phyloP scores from a whole-genome alignment of 2,329 filamentous ascomycete species.

The Alternaria hordeiaustralica region DNA sequence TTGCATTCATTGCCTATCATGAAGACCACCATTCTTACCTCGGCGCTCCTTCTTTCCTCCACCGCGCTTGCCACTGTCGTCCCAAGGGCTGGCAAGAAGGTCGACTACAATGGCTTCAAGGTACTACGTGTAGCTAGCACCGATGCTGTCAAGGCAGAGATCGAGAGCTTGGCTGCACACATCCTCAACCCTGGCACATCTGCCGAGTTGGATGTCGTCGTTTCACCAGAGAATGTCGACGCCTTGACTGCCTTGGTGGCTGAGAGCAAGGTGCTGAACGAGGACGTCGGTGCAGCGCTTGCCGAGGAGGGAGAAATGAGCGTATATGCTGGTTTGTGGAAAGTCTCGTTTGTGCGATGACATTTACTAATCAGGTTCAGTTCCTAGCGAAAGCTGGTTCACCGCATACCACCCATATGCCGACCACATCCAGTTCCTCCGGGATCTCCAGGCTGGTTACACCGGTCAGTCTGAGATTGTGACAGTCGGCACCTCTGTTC shows the following conservation, averaged over 20 bases:
- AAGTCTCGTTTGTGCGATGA: background rate
- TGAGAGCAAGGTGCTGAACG: slow-evolving; percentile 38
- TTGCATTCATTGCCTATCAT: slow-evolving; percentile 23
- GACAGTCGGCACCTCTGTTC: slow-evolving; percentile 40
- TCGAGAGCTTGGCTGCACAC: slow-evolving; percentile 42
- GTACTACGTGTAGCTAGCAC: slow-evolving; percentile 37
- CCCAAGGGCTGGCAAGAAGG: slow-evolving; percentile 35
- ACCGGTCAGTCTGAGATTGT: slow-evolving; percentile 43
- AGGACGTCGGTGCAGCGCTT: slow-evolving; percentile 45
- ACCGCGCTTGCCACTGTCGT: slow-evolving; percentile 33
- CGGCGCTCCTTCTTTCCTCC: slow-evolving; percentile 31
- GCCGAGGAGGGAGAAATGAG: slow-evolving; percentile 39
- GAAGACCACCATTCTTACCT: slow-evolving; percentile 38
- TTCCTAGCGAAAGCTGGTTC: slow-evolving; percentile 46
- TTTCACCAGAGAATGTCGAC: slow-evolving; percentile 42
- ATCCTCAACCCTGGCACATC: slow-evolving; percentile 42
- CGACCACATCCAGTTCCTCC: slow-evolving; percentile 43
- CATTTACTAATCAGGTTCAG: slow-evolving; percentile 16
- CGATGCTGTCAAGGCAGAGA: slow-evolving; percentile 32
- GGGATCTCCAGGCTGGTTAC: slow-evolving; percentile 42
- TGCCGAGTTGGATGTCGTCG: slow-evolving; percentile 42
- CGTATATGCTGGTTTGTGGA: slow-evolving; percentile 34
- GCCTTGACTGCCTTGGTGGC: slow-evolving; percentile 37
- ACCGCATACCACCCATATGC: slow-evolving; percentile 46
- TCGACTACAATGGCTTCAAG: slow-evolving; percentile 48